Base-by-base conservation (phyloP, 2,329 filamentous ascomycete species). In the Fusarium sacchari region DNA sequence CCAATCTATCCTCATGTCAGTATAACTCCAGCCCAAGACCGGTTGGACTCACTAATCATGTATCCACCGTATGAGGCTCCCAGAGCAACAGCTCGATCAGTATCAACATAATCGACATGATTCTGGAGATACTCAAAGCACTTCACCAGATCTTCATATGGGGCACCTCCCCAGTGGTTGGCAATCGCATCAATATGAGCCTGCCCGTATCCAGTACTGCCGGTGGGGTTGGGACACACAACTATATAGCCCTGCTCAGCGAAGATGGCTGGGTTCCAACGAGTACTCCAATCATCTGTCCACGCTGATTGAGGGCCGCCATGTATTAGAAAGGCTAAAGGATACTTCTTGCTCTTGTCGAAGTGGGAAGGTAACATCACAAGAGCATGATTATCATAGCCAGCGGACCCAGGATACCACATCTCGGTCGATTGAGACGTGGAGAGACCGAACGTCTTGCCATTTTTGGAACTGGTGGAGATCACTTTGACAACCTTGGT, bases 241-340 rank as follows among this genome's bases (percentile, higher is more conserved):
- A 93, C 93, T 7, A 97, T 88, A 79, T 96, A 97, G 50, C 94
- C 94, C 82, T 96, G 93, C 80, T 97, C 94, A 7, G 94, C 94
- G 79, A 94, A 97, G 15, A 96, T 88, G 67, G 93, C 93, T 4
- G 93, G 92, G 79, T 97, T 97, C 94, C 94, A 97, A 24, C 94
- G 87, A 6, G 92, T 94, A 80, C 89, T 92, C 93, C 94, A 97
- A 34, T 87, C 85, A 77, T 96, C 92, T 37, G 82, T 84, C 92
- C 93, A 96, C 1, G 93, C 89, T 28, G 91, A 89, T 80, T 96
- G 93, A 0, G 94, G 94, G 1, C 94, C 94, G 61, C 94, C 94
- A 78, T 97, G 94, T 71, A 97, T 93, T 46, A 95, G 84, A 79
- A 95, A 92, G 5, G 92, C 90, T 9, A 97, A 85, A 0, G 94